These are phyloP conservation scores for Brassica rapa DNA, from an alignment of 345 rosid genomes.

Conservation along the genomic window DNA sequence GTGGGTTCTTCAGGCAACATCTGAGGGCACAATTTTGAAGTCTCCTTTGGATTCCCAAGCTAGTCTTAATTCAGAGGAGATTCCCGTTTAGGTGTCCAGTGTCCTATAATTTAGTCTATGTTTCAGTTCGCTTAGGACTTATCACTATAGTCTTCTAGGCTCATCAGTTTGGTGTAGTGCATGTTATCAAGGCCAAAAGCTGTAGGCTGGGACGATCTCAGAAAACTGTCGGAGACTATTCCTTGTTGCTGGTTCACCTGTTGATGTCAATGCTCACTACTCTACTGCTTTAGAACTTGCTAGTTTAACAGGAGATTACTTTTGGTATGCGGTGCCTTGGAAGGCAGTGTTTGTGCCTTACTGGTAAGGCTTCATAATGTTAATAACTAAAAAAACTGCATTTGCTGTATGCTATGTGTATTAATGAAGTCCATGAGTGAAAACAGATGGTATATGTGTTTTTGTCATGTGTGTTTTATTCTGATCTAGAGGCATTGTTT, in stretches of 20 bases:
- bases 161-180: conserved; percentile 41
- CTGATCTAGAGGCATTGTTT: background rate
- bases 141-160: conserved; percentile 22
- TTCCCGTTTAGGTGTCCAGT: conserved; percentile 97
- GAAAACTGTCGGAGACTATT: conserved; percentile 95
- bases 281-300: conserved; percentile 85
- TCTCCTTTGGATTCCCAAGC: conserved; percentile 99
- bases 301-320: conserved; percentile 82
- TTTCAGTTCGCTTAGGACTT: conserved; percentile 27
- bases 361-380: conserved; percentile 53
- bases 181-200: conserved; percentile 97
- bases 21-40: conserved; percentile 89
- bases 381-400: too few species aligned
- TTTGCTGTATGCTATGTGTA: background rate
- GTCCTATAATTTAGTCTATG: conserved; percentile 64
- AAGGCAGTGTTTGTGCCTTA: conserved; percentile 92
- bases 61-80: conserved; percentile 99
- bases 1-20: conserved; percentile 86
- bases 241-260: conserved; percentile 97
- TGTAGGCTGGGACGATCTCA: conserved; percentile 92
- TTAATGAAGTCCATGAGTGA: background rate
- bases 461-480: background rate
- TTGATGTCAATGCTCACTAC: conserved; percentile 97
- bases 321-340: conserved; percentile 98
- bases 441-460: background rate